These are phyloP conservation scores for Zygosaccharomyces sapae DNA, from an alignment of 1,139 yeast species.

Conservation along the genomic window DNA sequence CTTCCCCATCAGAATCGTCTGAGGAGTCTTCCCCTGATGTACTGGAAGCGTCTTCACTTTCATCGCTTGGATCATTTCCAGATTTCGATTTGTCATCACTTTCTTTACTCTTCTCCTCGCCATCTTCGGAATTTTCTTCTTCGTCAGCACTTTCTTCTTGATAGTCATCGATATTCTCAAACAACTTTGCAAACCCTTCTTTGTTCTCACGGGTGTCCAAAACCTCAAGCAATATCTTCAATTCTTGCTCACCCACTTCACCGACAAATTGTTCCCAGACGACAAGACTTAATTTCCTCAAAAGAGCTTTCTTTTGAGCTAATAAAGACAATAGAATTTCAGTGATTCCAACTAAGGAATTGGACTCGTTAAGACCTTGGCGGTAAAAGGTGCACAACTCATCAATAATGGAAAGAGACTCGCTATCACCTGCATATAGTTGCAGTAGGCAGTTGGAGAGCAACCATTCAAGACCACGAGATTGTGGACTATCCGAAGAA, in stretches of 20 bases:
- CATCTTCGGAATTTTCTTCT: slow-evolving; percentile 55
- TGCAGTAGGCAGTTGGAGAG: slow-evolving; percentile 77
- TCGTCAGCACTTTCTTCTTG: slow-evolving; percentile 72
- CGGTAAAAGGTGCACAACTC: slow-evolving; percentile 61
- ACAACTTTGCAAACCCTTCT: slow-evolving; percentile 73
- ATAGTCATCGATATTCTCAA: slow-evolving; percentile 58
- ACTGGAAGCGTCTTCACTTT: slow-evolving; percentile 37
- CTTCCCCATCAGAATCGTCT: slow-evolving; percentile 52
- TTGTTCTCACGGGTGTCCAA: slow-evolving; percentile 72
- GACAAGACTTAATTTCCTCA: slow-evolving; percentile 65
- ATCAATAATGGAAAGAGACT: slow-evolving; percentile 67
- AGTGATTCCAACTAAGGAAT: slow-evolving; percentile 58
- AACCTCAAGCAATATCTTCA: slow-evolving; percentile 61
- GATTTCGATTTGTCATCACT: slow-evolving; percentile 24
- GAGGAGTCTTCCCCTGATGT: slow-evolving; percentile 38
- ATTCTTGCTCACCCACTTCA: slow-evolving; percentile 47
- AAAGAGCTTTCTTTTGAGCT: slow-evolving; percentile 64
- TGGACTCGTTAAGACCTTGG: slow-evolving; percentile 37
- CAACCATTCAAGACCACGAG: slow-evolving; percentile 53
- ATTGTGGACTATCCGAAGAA: slow-evolving; percentile 39
- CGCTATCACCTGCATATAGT: slow-evolving; percentile 72
- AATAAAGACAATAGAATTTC: slow-evolving; percentile 76
- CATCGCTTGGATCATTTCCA: slow-evolving; percentile 32
- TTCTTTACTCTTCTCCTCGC: slow-evolving; percentile 41
- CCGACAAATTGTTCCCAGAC: slow-evolving; percentile 72